A percentile compares a stretch with the other conserved stretches of the same genome.
Conservation (phyloP, 2,329 filamentous ascomycete species). For the Penicillium janthinellum region DNA sequence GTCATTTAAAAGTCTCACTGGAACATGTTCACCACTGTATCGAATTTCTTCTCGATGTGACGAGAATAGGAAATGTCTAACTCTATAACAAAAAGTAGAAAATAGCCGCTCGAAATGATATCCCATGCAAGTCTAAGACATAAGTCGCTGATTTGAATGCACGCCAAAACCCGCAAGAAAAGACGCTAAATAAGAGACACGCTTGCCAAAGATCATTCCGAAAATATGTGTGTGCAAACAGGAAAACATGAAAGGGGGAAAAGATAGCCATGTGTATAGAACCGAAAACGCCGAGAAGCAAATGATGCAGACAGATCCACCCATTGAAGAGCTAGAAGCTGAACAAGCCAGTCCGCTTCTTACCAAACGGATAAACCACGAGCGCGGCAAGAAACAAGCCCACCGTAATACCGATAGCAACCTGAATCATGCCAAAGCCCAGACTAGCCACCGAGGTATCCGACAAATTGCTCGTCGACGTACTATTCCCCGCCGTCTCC, state of each 20-base stretch:
- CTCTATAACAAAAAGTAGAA: not conserved
- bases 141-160: not conserved
- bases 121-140: slow-evolving; percentile 3
- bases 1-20: too few species aligned
- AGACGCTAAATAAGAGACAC: not conserved
- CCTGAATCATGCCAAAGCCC: slow-evolving; percentile 53
- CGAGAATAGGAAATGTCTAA: not conserved
- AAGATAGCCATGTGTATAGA: too few species aligned
- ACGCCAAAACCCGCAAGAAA: not conserved
- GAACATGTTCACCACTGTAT: not conserved
- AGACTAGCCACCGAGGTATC: slow-evolving; percentile 50
- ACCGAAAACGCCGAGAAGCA: not conserved
- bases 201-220: not conserved
- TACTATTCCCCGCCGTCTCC: slow-evolving; percentile 27
- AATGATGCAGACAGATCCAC: not conserved
- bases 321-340: slow-evolving; percentile 39
- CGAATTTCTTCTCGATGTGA: not conserved
- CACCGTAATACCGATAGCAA: slow-evolving; percentile 54
- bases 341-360: slow-evolving; percentile 52
- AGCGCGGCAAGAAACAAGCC: slow-evolving; percentile 52
- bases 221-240: not conserved
- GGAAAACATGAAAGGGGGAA: not conserved
- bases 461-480: slow-evolving; percentile 23
- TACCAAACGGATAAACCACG: slow-evolving; percentile 52
- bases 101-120: not conserved